These are phyloP conservation scores for Metschnikowia henanensis DNA, from an alignment of 805 yeast species.

Conservation along the genomic window DNA sequence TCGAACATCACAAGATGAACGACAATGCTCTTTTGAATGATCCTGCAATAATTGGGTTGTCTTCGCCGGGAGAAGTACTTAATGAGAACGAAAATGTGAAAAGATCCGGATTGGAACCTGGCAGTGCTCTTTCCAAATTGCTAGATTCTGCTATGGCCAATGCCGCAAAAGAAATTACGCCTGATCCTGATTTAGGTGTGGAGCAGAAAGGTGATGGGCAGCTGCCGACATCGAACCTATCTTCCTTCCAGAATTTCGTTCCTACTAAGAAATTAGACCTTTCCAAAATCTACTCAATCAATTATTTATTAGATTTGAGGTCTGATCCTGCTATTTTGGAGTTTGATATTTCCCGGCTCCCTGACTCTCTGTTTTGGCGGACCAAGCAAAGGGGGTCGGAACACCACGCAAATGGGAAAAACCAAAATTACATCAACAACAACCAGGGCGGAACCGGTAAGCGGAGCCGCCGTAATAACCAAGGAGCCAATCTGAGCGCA, in stretches of 20 bases:
- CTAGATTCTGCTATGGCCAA: constrained; percentile 48
- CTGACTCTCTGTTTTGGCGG: constrained; percentile 52
- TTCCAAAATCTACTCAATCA: constrained; percentile 27
- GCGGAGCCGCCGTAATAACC: constrained; percentile 18
- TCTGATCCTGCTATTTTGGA: constrained; percentile 35
- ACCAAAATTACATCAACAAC: not conserved
- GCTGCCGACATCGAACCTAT: constrained; percentile 8
- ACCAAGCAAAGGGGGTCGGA: constrained; percentile 22
- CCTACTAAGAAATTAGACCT: constrained; percentile 15
- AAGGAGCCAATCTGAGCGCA: constrained; percentile 7
- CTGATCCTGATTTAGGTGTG: constrained; percentile 21
- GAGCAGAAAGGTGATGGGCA: constrained; percentile 6
- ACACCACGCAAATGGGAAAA: constrained; percentile 2
- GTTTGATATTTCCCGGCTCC: constrained; percentile 36
- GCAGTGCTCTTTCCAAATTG: constrained; percentile 40
- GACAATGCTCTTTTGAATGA: constrained; percentile 13
- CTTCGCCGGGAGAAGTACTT: constrained; percentile 5
- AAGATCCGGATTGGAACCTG: constrained; percentile 25
- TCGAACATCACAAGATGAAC: too few relatives aligned
- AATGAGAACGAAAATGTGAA: not conserved
- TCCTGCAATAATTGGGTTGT: constrained; percentile 20
- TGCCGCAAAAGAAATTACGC: constrained; percentile 45
- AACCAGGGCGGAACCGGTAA: constrained; percentile 13
- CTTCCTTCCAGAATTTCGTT: constrained; percentile 12
- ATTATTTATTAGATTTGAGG: constrained; percentile 30